Evolutionary conservation across 768 basidiomycete species (phyloP).

Genomic region (Rhodotorula sphaerocarpa): DNA sequence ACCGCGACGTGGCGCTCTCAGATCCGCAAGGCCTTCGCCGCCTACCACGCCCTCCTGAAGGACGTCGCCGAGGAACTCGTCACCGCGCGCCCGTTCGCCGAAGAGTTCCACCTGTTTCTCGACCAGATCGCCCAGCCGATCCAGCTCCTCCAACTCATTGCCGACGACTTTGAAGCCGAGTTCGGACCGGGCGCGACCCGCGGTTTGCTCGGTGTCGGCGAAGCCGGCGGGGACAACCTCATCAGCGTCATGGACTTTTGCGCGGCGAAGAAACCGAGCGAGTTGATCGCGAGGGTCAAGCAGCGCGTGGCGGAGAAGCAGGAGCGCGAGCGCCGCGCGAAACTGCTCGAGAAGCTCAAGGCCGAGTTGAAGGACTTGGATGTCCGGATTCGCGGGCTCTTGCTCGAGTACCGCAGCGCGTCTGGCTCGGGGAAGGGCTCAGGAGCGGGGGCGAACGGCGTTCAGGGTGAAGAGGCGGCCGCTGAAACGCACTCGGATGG

Average conservation of each 20-base stretch:
- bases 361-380: conserved; percentile 17
- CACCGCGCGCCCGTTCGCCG: conserved; percentile 10
- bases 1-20: conserved; percentile 24
- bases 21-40: conserved; percentile 26
- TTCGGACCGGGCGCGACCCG: conserved; percentile 28
- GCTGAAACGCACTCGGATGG: background rate
- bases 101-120: conserved; percentile 33
- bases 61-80: conserved; percentile 31
- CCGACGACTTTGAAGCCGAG: conserved; percentile 34
- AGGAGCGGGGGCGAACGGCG: background rate
- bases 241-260: conserved; percentile 31
- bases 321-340: conserved; percentile 19
- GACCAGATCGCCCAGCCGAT: conserved; percentile 32
- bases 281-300: conserved; percentile 26
- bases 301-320: conserved; percentile 30
- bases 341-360: background rate
- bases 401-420: conserved; percentile 23
- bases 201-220: conserved; percentile 29
- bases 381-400: conserved; percentile 4
- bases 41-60: conserved; percentile 27
- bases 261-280: conserved; percentile 23
- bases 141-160: conserved; percentile 30
- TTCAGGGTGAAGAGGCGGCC: background rate
- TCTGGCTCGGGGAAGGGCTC: background rate
- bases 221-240: conserved; percentile 30